Evolutionary conservation across 2,329 filamentous ascomycete species (phyloP).

Genomic region (Microdochium bolleyi): DNA sequence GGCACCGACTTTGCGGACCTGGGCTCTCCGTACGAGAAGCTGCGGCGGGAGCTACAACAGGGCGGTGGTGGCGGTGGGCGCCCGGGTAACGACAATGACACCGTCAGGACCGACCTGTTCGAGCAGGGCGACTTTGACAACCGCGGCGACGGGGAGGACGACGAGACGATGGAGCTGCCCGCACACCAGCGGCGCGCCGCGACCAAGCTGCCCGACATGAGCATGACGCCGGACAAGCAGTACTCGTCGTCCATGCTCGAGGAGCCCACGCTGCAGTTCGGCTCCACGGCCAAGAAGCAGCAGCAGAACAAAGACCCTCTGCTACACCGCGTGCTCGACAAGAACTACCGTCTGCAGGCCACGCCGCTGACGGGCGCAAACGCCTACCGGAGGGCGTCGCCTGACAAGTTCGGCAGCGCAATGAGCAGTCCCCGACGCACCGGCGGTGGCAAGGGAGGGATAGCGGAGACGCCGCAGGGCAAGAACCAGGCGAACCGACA

Average conservation of each 20-base stretch:
- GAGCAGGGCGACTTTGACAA: conserved; percentile 21
- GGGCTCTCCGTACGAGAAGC: conserved; percentile 67
- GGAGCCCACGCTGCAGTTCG: conserved; percentile 17
- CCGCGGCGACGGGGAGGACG: conserved; percentile 21
- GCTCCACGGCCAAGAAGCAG: conserved; percentile 13
- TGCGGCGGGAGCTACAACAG: conserved; percentile 58
- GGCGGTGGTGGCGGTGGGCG: conserved; percentile 27
- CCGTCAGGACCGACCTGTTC: conserved; percentile 1
- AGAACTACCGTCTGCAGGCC: conserved; percentile 88
- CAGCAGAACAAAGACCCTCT: conserved; percentile 59
- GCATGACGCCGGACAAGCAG: conserved; percentile 44
- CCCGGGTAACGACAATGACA: conserved; percentile 22
- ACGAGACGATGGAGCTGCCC: conserved; percentile 36
- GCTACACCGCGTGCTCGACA: conserved; percentile 87
- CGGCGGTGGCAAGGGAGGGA: conserved; percentile 18
- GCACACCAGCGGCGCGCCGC: conserved; percentile 43
- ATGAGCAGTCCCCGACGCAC: conserved; percentile 3
- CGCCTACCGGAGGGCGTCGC: conserved; percentile 28
- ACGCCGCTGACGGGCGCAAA: conserved; percentile 61
- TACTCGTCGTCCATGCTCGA: conserved; percentile 42
- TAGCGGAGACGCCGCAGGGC: conserved; percentile 10
- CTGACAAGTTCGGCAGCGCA: conserved; percentile 24
- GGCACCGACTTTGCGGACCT: conserved; percentile 52
- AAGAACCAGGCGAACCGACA: conserved; percentile 24
- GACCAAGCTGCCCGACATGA: conserved; percentile 51